Percentiles rank a stretch among this genome's conserved stretches.
phyloP scores from a whole-genome alignment of 148 eudicot genomes.

The Rheum nobile region DNA sequence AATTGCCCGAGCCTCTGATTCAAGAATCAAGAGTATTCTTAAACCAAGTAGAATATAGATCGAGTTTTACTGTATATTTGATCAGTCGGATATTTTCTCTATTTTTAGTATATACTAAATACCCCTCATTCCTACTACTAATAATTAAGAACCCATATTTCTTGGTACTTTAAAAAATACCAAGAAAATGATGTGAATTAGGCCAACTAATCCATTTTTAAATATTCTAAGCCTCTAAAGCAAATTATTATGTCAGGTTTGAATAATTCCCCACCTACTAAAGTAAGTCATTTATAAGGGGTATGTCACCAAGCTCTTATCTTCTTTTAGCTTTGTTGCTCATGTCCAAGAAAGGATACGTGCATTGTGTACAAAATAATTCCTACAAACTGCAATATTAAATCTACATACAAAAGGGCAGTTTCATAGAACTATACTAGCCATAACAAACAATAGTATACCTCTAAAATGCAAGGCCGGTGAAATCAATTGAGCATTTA shows the following conservation, averaged over 20 bases:
- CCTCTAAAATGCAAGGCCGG: background rate
- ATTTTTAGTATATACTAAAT: too few species aligned
- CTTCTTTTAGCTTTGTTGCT: background rate
- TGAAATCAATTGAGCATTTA: background rate
- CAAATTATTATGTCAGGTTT: background rate
- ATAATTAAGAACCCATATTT: background rate
- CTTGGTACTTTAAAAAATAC: too few species aligned
- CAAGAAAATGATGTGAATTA: background rate
- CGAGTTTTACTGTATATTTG: too few species aligned
- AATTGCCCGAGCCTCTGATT: too few species aligned
- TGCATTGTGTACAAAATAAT: background rate
- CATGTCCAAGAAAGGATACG: background rate
- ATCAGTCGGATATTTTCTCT: too few species aligned
- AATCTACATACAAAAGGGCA: background rate
- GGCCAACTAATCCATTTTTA: constrained; percentile 5
- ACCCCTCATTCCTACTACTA: too few species aligned
- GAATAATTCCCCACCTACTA: background rate
- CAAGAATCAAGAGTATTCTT: too few species aligned
- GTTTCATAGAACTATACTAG: background rate
- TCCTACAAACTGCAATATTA: background rate
- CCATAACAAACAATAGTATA: background rate
- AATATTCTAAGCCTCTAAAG: background rate
- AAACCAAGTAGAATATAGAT: too few species aligned
- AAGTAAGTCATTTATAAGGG: background rate
- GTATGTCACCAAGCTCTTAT: background rate